Base-by-base conservation (phyloP, 805 yeast genomes). In the Saturnispora halmiae region DNA sequence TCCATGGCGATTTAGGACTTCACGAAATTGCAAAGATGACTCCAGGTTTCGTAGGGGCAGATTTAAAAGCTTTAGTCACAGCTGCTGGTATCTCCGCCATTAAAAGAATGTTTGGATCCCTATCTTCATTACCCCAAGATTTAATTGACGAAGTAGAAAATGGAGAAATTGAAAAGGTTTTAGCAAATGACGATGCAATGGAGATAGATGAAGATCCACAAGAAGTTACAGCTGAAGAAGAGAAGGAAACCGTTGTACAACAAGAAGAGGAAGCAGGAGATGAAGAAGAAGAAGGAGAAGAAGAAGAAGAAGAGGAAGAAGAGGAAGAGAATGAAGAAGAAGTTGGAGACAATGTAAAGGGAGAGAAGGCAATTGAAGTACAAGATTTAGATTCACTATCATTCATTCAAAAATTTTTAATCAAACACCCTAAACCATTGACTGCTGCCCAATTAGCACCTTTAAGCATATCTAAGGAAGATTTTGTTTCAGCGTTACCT, bases 1-100 rank as follows among this genome's bases (percentile, higher is more conserved):
- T 86, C 31, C 75, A 75, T 36, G 88, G 84, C 3, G 73, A 65
- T 26, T 75, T 90, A 49, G 86, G 88, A 50, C 84, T 76, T 57
- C 54, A 63, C 33, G 72, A 73, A 45, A 66, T 92, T 38, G 96
- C 97, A 2, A 88, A 88, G 55, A 66, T 84, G 66, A 92, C 98
- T 0, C 96, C 98, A 0, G 98, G 98, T 13, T 92, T 78, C 60
- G 98, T 92, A 2, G 98, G 97, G 39, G 98, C 98, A 1, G 98
- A 92, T 66, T 70, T 92, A 50, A 86, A 87, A 53, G 94, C 97
- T 11, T 69, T 92, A 43, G 94, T 85, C 1, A 78, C 96, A 0
- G 96, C 96, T 3, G 95, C 98, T 0, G 97, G 97, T 43, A 82
- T 87, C 15, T 74, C 84, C 47, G 96, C 97, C 1, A 88, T 92